Conservation (phyloP, 345 rosid genomes). For the Populus nigra region DNA sequence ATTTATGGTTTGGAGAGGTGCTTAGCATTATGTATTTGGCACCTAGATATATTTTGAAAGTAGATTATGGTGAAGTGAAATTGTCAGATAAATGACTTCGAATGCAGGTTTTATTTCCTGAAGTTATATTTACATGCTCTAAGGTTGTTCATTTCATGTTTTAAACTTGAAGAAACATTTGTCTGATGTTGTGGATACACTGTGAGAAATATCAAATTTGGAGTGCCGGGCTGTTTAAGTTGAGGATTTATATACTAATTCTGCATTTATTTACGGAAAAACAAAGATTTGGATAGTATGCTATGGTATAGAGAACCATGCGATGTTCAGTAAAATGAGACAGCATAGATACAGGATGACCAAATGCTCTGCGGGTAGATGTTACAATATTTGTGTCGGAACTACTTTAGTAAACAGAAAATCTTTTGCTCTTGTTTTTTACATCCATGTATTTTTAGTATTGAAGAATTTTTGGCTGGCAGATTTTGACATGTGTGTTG, state of each 20-base stretch:
- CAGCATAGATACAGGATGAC: neutral
- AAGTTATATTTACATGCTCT: neutral
- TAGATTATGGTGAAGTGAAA: neutral
- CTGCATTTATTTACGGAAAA: neutral
- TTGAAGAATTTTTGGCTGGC: neutral
- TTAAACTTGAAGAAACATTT: neutral
- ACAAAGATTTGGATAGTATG: neutral
- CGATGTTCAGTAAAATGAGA: neutral
- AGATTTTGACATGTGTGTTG: neutral
- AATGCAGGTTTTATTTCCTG: neutral
- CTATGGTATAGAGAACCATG: neutral
- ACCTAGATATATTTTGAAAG: neutral
- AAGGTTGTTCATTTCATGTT: neutral
- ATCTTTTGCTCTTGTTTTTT: neutral
- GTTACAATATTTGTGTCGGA: neutral
- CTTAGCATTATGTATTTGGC: neutral
- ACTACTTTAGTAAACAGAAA: neutral
- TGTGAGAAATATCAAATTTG: neutral
- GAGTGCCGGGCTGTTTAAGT: neutral
- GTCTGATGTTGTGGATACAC: neutral
- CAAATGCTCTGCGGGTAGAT: neutral
- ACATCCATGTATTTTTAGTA: neutral
- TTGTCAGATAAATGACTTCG: neutral
- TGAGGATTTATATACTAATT: neutral
- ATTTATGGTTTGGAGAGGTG: neutral